Evolutionary conservation across 345 rosid species (phyloP).

Genomic region (Eucalyptus polybractea): DNA sequence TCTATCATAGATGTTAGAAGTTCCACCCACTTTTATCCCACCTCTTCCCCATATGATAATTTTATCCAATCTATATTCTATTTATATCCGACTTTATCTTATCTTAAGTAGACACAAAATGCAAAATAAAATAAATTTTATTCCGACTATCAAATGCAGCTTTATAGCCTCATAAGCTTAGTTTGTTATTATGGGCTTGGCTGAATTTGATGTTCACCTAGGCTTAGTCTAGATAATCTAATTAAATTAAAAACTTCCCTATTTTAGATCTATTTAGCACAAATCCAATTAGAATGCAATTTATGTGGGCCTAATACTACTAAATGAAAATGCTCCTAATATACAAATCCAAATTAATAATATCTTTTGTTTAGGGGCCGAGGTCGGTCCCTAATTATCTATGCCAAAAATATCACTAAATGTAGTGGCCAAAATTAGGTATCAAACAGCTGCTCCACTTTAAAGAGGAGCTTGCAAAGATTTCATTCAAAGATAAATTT

Average conservation of each 20-base stretch:
- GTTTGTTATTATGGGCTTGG: too few species aligned
- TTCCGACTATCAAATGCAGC: rapidly evolving
- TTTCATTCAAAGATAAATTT: too few species aligned
- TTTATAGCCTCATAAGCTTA: rapidly evolving
- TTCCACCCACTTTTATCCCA: too few species aligned
- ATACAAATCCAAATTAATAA: too few species aligned
- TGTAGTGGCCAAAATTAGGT: background rate
- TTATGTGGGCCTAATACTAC: background rate
- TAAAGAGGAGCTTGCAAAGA: background rate
- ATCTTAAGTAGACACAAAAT: rapidly evolving
- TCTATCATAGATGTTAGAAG: too few species aligned
- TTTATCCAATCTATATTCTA: rapidly evolving
- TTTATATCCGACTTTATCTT: too few species aligned
- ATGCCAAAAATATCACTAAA: background rate
- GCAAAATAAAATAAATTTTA: too few species aligned
- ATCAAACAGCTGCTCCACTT: background rate
- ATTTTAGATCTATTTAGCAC: too few species aligned
- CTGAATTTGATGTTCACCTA: background rate
- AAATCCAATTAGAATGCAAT: background rate
- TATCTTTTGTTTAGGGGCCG: too few species aligned
- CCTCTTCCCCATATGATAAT: too few species aligned
- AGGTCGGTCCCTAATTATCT: background rate
- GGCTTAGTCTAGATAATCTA: background rate
- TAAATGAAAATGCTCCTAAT: too few species aligned
- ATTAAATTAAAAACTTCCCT: too few species aligned